Base-by-base conservation (phyloP, 768 basidiomycete species). In the Termitomyces sp. region DNA sequence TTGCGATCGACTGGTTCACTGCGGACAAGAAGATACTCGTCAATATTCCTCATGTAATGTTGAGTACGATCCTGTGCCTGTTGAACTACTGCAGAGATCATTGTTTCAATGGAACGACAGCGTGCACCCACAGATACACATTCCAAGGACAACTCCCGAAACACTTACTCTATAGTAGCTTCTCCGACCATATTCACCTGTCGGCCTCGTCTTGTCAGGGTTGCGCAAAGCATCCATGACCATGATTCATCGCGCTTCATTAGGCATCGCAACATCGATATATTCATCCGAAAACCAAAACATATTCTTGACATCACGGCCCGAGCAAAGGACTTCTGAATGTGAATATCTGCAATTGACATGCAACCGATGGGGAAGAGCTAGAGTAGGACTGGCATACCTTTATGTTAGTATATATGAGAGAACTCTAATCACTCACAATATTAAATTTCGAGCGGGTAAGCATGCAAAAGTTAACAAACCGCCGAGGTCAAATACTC, bases 401-500 rank as follows among this genome's bases (percentile, higher is more conserved):
- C 74, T 70, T 69, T 71, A 20, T 63, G 55, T 2, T 67, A 2
- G 76, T 73, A 62, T 70, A 78, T 13, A 73, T 70, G 20, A 79
- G 61, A 0, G 74, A 73, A 5, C 41, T 65, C 78, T 79, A 13
- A 9, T 29, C 5, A 33, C 20, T 24, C 36, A n/a, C 47, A 55
- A 18, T 3, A 37, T 24, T 16, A 54, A 4, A 53, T n/a, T 5
- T 26, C 13, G 15, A 39, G 12, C 2, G 39, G 6, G 10, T 31
- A 50, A 41, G 45, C 16, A 42, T 42, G 15, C 22, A 22, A 20
- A n/a, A 63, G 72, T 61, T 51, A 75, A 78, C 70, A 56, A 77
- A 75, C 78, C 72, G 61, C 77, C 77, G 6, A 50, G 56, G 42
- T 79, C 69, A 66, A 80, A 79, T 1, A 74, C 73, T 10, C 60